Conservation (phyloP, 108 stramenopile species). For the Skeletonema tropicum region DNA sequence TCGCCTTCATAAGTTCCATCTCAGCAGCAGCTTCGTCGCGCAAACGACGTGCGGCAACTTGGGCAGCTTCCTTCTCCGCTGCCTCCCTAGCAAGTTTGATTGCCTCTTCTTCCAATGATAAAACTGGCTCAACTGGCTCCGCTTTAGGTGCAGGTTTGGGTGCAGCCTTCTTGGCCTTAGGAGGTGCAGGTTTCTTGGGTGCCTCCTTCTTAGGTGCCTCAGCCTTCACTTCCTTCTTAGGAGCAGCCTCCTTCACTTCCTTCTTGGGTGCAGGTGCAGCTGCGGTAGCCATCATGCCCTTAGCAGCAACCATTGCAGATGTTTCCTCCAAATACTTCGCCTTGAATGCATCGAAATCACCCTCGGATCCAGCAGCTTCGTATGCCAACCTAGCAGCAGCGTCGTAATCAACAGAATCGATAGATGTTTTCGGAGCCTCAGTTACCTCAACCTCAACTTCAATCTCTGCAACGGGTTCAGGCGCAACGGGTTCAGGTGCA, state of each 20-base stretch:
- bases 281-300: conserved; percentile 28
- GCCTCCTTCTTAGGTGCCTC: conserved; percentile 19
- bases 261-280: conserved; percentile 13
- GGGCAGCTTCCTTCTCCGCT: conserved; percentile 64
- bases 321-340: conserved; percentile 57
- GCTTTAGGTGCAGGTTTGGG: conserved; percentile 31
- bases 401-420: conserved; percentile 52
- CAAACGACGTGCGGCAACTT: conserved; percentile 62
- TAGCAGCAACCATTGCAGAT: conserved; percentile 42
- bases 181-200: conserved; percentile 17
- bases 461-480: conserved; percentile 3
- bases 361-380: conserved; percentile 51
- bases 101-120: conserved; percentile 66
- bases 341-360: conserved; percentile 58
- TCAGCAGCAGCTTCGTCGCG: conserved; percentile 69
- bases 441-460: conserved; percentile 9
- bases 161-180: conserved; percentile 18
- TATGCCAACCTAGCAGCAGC: conserved; percentile 57
- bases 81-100: conserved; percentile 60
- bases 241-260: not conserved
- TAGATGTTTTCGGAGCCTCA: conserved; percentile 10
- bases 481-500: conserved; percentile 41
- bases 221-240: conserved; percentile 24
- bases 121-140: conserved; percentile 48
- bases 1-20: conserved; percentile 63